Evolutionary conservation across 495 filamentous ascomycete genomes (phyloP).

Genomic region (Podospora australis): DNA sequence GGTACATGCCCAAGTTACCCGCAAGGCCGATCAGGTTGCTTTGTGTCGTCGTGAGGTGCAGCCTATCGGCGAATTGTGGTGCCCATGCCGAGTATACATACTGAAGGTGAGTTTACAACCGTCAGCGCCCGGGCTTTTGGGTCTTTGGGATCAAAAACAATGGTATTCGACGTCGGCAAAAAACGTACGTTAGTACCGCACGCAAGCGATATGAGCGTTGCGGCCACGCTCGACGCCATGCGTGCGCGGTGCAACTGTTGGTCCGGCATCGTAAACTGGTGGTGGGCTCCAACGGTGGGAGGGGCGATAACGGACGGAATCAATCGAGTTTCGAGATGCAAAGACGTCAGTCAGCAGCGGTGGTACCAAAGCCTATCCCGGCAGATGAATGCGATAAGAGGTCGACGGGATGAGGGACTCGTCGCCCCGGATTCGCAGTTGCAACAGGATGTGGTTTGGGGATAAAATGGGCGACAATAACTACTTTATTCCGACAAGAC

Average conservation of each 20-base stretch:
- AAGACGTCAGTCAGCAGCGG: no score
- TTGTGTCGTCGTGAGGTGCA: conserved; percentile 83
- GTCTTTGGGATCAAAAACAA: no score
- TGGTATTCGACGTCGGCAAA: background rate
- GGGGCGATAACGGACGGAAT: conserved; percentile 1
- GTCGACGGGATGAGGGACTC: no score
- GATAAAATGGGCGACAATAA: no score
- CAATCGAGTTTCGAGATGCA: no score
- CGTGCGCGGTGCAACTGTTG: conserved; percentile 47
- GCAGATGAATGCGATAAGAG: no score
- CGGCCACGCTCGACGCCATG: conserved; percentile 75
- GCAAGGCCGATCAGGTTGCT: conserved; percentile 83
- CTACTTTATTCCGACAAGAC: no score
- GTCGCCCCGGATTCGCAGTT: no score
- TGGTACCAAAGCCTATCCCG: no score
- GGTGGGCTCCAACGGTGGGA: background rate
- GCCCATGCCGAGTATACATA: conserved; percentile 99
- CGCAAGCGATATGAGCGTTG: conserved; percentile 76
- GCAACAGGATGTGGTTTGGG: no score
- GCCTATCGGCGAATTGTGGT: conserved; percentile 80
- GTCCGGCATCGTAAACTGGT: conserved; percentile 22
- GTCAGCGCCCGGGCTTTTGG: conserved; percentile 2
- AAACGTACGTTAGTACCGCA: conserved; percentile 80
- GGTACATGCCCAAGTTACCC: conserved; percentile 97
- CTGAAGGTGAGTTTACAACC: conserved; percentile 37